Evolutionary conservation across 208 protist genomes (phyloP), one percentile per base, ranked within the genome.

Genomic region (Trypanosoma avium): DNA sequence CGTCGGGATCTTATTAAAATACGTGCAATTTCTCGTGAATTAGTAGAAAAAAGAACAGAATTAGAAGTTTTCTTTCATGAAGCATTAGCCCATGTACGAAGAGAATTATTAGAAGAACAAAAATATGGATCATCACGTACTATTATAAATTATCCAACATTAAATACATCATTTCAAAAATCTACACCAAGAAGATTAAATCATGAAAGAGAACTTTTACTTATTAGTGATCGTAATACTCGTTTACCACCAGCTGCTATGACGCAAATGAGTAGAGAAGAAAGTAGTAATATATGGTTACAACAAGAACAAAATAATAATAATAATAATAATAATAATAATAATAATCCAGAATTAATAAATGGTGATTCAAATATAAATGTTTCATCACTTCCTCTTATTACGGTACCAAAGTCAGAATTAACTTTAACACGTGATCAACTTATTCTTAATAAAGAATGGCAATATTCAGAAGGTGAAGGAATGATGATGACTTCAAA

Each of bases 31-130:
- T 77, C 89, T 27, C 13, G 48, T n/a, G 48, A 78, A 47, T 60
- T 97, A 33, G 46, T 96, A n/a, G 32, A 66, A 7, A 75, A 88
- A 55, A 88, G 89, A 22, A 77, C 72, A 17, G 93, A 96, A 29
- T 71, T 97, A 26, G 85, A 97, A 64, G 38, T 59, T 21, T 97
- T 95, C 57, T 97, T 97, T 72, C 67, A 90, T 61, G 80, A 79
- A 2, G 90, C 93, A 0, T 68, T 97, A 19, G 59, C 55, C 1
- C 77, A 95, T 42, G 91, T 97, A n/a, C 81, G 84, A 6, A 33
- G 46, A 21, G 69, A 84, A 26, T 65, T 87, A 22, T 42, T 89
- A 19, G 67, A 78, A 53, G 88, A 96, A 69, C 77, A 83, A 1
- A 79, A 75, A 0, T 60, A 15, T n/a, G 8, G 21, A 6, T 22